A percentile compares a stretch with the other conserved stretches of the same genome.
Evolutionary conservation across 2,329 filamentous ascomycete genomes (phyloP).

Genomic region (Tolypocladium tropicale): DNA sequence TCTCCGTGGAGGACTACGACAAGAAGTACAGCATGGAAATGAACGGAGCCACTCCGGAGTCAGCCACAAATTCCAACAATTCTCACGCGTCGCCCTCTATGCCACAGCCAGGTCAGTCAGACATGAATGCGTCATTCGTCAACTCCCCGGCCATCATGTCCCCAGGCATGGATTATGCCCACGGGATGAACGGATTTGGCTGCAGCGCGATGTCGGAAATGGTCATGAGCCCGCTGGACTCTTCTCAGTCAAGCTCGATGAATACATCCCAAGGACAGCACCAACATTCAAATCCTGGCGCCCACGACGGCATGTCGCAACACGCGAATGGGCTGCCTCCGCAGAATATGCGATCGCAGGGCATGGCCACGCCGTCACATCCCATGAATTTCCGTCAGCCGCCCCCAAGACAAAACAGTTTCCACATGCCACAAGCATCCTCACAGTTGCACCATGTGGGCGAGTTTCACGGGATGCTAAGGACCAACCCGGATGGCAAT

Average conservation of each 20-base stretch:
- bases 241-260: conserved; percentile 10
- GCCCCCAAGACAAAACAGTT: conserved; percentile 20
- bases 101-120: conserved; percentile 13
- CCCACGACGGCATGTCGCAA: conserved; percentile 17
- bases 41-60: conserved; percentile 23
- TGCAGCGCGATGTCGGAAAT: conserved; percentile 40
- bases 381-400: conserved; percentile 16
- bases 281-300: conserved; percentile 15
- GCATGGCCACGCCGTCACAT: conserved; percentile 15
- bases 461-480: conserved; percentile 40
- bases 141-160: conserved; percentile 45
- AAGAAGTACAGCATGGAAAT: conserved; percentile 26
- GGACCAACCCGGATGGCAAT: conserved; percentile 28
- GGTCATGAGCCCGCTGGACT: conserved; percentile 37
- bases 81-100: conserved; percentile 18
- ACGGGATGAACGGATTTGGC: conserved; percentile 31
- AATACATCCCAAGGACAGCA: conserved; percentile 12
- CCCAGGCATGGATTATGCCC: conserved; percentile 38
- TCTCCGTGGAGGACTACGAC: conserved; percentile 31
- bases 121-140: conserved; percentile 39
- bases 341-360: conserved; percentile 13
- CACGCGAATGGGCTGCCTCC: conserved; percentile 13
- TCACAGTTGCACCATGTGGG: conserved; percentile 16
- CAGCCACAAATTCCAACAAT: conserved; percentile 17
- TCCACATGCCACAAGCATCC: conserved; percentile 17